Evolutionary conservation across 192 early-diverging fungal species (phyloP).

Genomic region (Gonapodya sp.): DNA sequence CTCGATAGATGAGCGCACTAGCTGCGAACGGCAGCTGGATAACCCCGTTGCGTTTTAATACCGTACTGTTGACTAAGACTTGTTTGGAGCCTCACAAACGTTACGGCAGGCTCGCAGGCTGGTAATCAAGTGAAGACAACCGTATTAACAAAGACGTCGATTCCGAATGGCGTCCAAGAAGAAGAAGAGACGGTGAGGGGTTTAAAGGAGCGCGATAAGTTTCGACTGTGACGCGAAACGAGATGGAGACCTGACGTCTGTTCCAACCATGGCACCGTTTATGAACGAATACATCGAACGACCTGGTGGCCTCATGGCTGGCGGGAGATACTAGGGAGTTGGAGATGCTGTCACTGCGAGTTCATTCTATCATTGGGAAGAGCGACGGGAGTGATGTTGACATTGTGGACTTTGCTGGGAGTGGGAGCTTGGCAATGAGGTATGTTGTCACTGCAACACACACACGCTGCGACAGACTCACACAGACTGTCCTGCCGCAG

Average conservation of each 20-base stretch:
- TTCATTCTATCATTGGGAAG: not conserved
- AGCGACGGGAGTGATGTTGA: not conserved
- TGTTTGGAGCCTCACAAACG: no score
- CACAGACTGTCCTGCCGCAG: not conserved
- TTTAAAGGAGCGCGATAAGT: not conserved
- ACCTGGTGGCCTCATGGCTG: no score
- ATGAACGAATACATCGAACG: no score
- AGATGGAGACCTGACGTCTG: not conserved
- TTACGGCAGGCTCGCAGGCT: no score
- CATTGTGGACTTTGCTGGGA: not conserved
- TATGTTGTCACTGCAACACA: not conserved
- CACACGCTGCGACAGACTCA: not conserved
- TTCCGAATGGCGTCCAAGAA: not conserved
- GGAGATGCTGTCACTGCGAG: not conserved
- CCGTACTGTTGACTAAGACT: no score
- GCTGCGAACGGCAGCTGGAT: no score
- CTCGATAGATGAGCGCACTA: no score
- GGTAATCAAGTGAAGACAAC: no score
- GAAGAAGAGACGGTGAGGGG: not conserved
- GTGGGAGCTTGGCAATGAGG: not conserved
- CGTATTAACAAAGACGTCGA: no score
- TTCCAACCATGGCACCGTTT: no score
- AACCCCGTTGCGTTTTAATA: no score
- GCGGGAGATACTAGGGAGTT: no score
- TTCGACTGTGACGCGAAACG: not conserved